Evolutionary conservation across 2,329 filamentous ascomycete species (phyloP), one percentile per base, ranked within the genome.

Genomic region (Chaetomium sp.): DNA sequence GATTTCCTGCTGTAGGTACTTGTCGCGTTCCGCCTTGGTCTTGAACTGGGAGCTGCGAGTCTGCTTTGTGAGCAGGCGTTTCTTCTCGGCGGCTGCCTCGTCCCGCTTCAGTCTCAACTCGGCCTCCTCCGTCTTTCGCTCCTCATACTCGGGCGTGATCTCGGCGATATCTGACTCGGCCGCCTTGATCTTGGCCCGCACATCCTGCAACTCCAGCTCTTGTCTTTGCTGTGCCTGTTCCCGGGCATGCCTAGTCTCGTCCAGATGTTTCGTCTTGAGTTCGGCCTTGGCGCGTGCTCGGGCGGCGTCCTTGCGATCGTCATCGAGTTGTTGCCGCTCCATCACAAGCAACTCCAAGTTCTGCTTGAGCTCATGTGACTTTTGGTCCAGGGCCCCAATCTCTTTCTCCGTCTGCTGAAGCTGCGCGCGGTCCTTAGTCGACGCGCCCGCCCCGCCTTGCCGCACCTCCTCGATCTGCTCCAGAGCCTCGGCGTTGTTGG

Each of bases 1-100:
- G 54, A 97, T 89, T 71, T 96, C 88, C 59, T 83, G 80, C 58
- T 83, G 84, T 49, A 99, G 76, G 78, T 84, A 96, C 38, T 83
- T 81, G 69, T 99, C 92, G 44, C 95, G 86, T 68, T 97, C 90
- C 7, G 82, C 81, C 74, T 96, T 96, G 69, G 84, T 95, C 67
- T 81, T 87, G 71, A 96, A 99, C 59, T 90, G 87, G 14, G 88
- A 87, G 62, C 88, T 91, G 46, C 92, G 86, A 44, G 87, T 90
- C 72, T 99, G 92, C 70, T 99, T 99, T 50, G 88, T 89, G 67
- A 95, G 89, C 6, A 99, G 80, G 40, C 91, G 85, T 61, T 88
- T 84, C 43, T 89, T 81, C 5, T 82, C 80, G 6, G 86, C 86
- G 65, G 95, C 88, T 0, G 87, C 87, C 49, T 87, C 79, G 47